These are phyloP conservation scores for Lentinula detonsa DNA, from an alignment of 768 basidiomycete species.

Conservation along the genomic window DNA sequence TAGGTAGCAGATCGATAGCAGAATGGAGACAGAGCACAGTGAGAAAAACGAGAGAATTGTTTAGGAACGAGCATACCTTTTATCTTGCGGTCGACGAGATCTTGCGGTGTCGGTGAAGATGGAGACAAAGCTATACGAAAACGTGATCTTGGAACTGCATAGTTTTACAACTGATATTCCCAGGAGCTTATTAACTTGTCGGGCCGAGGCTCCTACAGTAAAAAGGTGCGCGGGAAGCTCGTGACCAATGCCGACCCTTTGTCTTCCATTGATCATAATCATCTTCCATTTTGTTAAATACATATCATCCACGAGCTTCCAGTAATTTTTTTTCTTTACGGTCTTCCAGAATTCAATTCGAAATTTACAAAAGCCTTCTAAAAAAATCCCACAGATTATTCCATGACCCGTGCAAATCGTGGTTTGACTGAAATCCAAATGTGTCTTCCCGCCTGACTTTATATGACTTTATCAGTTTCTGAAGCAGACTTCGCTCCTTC, in stretches of 20 bases:
- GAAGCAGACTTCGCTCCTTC: not conserved
- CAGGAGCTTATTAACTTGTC: not conserved
- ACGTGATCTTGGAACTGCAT: not conserved
- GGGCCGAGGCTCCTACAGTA: not conserved
- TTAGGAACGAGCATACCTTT: not conserved
- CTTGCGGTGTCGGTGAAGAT: not conserved
- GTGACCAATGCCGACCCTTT: not conserved
- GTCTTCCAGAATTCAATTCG: too few species aligned
- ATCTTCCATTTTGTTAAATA: too few species aligned
- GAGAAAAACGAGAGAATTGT: not conserved
- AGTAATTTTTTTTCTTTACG: too few species aligned
- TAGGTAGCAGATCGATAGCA: not conserved
- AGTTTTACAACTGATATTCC: not conserved
- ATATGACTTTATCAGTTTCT: not conserved
- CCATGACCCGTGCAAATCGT: not conserved
- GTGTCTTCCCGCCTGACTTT: not conserved
- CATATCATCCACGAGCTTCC: too few species aligned
- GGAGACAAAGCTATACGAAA: not conserved
- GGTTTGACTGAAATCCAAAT: not conserved
- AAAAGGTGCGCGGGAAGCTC: not conserved
- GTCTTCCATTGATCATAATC: not conserved
- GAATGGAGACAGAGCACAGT: not conserved
- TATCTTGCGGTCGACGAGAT: not conserved
- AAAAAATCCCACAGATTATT: not conserved
- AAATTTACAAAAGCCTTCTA: not conserved